Conservation (phyloP, 768 basidiomycete genomes). For the Hericium coralloides region DNA sequence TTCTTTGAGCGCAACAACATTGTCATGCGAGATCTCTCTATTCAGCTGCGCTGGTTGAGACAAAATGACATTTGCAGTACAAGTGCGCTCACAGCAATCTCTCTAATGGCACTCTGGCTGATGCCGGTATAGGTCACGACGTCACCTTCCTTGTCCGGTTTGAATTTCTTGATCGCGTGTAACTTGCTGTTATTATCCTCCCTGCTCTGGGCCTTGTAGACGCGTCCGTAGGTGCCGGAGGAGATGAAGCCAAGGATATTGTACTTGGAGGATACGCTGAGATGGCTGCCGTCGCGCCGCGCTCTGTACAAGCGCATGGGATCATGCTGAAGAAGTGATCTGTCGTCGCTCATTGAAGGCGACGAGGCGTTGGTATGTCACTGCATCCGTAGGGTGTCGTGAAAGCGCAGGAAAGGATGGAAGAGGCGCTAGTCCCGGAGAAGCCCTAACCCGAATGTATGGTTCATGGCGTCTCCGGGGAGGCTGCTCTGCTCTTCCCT, state of each 20-base stretch:
- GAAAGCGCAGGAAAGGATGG: neutral
- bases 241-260: constrained; percentile 95
- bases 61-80: neutral
- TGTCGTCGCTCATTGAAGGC: constrained; percentile 13
- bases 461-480: too few relatives aligned
- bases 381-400: neutral
- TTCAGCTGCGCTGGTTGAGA: constrained; percentile 51
- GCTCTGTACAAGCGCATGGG: constrained; percentile 83
- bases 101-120: constrained; percentile 93
- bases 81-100: constrained; percentile 71
- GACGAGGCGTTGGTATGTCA: neutral
- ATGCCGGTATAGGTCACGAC: constrained; percentile 93
- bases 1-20: constrained; percentile 84
- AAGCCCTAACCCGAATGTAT: too few relatives aligned
- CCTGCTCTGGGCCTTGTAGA: constrained; percentile 88
- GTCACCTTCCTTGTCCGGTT: constrained; percentile 99
- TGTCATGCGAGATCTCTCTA: constrained; percentile 83
- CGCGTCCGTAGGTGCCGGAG: constrained; percentile 96
- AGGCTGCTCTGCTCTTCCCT: too few relatives aligned
- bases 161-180: constrained; percentile 99
- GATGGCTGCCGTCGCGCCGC: constrained; percentile 62
- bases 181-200: constrained; percentile 54
- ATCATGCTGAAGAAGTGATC: constrained; percentile 33
- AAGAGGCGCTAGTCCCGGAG: neutral
- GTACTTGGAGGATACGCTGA: constrained; percentile 74